Evolutionary conservation across 2,329 filamentous ascomycete species (phyloP), one percentile per base, ranked within the genome.

Genomic region (Incumbomyces lentus): DNA sequence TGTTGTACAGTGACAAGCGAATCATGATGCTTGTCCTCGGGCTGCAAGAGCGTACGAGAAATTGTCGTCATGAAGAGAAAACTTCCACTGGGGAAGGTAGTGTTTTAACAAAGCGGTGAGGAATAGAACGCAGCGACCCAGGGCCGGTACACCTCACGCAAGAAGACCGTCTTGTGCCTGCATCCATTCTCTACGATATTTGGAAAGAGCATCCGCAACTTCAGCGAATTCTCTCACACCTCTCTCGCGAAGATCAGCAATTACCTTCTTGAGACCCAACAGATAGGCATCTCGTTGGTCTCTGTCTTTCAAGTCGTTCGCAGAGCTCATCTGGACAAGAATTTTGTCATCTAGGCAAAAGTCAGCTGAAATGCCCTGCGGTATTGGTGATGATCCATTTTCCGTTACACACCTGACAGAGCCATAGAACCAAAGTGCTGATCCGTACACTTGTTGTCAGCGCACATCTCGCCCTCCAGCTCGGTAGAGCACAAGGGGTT

Each of bases 391-490:
- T 40, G 26, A 34, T 30, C 38, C 45, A 18, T 12, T 12, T 31
- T 29, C 7, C 30, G 39, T 38, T 35, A 57, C 84, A 78, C 76
- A 93, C 86, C 86, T 67, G 75, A 77, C 60, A 86, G 69, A 59
- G 69, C 71, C 68, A 90, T 83, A 51, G 78, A 72, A 56, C 74
- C 72, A 62, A 94, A 89, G 68, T 98, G 92, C 70, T 96, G 82
- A 54, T 69, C 81, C 47, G 78, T 69, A 67, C 92, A 98, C 46
- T 76, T 71, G 49, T 68, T 63, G 60, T 89, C 85, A 55, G 82
- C 81, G 74, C 92, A 96, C 55, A 73, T 69, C 50, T 79, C 79
- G 44, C 80, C 81, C 40, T 74, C 72, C 52, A 85, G 68, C 64
- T 94, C 86, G 58, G 78, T 82, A 32, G 79, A 82, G 65, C 92